Evolutionary conservation across 192 early-diverging fungal genomes (phyloP).

Genomic region (Chytriomyces sp.): DNA sequence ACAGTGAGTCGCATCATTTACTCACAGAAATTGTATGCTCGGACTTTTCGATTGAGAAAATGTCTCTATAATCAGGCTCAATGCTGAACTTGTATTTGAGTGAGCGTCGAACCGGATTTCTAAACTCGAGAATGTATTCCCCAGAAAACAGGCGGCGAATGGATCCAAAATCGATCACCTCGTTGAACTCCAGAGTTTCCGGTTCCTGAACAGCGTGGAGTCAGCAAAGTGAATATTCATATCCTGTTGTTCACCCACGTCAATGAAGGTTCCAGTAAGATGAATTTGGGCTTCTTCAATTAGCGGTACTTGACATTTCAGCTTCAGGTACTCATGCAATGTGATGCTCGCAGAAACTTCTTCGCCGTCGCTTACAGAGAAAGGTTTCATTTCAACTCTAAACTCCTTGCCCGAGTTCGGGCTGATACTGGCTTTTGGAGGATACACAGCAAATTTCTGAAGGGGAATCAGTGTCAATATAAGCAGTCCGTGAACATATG

Average conservation of each 20-base stretch:
- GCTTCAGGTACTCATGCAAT: constrained; percentile 26
- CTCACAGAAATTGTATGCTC: constrained; percentile 20
- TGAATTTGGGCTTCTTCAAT: constrained; percentile 25
- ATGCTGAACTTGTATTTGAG: constrained; percentile 47
- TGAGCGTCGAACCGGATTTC: constrained; percentile 46
- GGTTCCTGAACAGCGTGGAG: constrained; percentile 39
- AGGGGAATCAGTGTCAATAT: background rate
- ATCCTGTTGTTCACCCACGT: too few species aligned
- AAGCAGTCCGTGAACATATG: background rate
- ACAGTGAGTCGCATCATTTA: background rate
- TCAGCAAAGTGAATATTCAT: background rate
- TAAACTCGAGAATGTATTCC: constrained; percentile 36
- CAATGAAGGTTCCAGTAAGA: constrained; percentile 41
- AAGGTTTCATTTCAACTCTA: constrained; percentile 27
- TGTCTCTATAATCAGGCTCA: constrained; percentile 40
- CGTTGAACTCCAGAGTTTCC: constrained; percentile 30
- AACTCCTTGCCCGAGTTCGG: constrained; percentile 38
- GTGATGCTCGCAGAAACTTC: constrained; percentile 42
- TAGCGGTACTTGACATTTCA: constrained; percentile 28
- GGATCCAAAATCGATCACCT: constrained; percentile 46
- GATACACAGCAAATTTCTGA: constrained; percentile 7
- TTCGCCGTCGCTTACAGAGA: constrained; percentile 30
- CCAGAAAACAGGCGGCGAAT: constrained; percentile 29
- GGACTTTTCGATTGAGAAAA: constrained; percentile 37
- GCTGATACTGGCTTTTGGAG: constrained; percentile 22